phyloP scores from a whole-genome alignment of 2,329 filamentous ascomycete genomes.

The Cladosporium phlei region DNA sequence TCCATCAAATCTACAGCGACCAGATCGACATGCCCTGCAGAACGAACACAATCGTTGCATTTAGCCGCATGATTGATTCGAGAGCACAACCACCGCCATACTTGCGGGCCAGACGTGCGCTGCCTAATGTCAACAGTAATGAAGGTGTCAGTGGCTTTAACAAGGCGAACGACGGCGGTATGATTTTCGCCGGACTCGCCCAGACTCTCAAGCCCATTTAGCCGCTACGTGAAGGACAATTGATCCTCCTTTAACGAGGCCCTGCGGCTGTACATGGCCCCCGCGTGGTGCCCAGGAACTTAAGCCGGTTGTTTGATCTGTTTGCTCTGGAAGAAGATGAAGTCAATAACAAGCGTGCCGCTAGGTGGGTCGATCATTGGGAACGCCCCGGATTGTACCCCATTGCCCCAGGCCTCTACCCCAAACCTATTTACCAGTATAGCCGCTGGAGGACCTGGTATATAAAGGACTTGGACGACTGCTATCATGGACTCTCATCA shows the following conservation, averaged over 20 bases:
- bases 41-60: background rate
- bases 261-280: slow-evolving; percentile 4
- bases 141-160: slow-evolving; percentile 1
- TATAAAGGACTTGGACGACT: background rate
- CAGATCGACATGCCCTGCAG: too few species aligned
- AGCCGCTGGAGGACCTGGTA: slow-evolving; percentile 1
- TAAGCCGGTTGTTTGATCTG: slow-evolving; percentile 11
- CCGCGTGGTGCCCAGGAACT: slow-evolving; percentile 11
- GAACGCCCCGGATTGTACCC: too few species aligned
- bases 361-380: too few species aligned
- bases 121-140: too few species aligned
- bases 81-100: too few species aligned
- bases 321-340: too few species aligned
- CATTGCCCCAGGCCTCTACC: too few species aligned
- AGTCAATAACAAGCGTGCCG: too few species aligned
- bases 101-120: too few species aligned
- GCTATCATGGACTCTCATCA: background rate
- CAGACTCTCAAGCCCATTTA: slow-evolving; percentile 1
- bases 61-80: slow-evolving; percentile 2
- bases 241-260: slow-evolving; percentile 1
- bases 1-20: too few species aligned
- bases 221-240: background rate
- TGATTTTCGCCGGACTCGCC: background rate
- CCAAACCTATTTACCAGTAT: slow-evolving; percentile 13
- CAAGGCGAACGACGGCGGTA: background rate